Evolutionary conservation across 148 eudicot genomes (phyloP).

Genomic region (Chenopodium formosanum): DNA sequence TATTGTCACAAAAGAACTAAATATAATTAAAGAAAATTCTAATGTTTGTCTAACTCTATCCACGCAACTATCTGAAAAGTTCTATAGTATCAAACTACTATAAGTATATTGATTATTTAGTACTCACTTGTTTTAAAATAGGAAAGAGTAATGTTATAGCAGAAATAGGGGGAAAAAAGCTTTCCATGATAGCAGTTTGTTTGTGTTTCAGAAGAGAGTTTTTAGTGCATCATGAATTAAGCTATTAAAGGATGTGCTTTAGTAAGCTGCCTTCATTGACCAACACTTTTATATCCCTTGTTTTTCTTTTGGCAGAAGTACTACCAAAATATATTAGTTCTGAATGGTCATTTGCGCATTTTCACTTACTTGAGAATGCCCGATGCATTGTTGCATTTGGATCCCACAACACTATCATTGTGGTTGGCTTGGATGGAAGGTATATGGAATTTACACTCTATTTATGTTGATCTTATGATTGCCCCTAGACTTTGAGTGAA

Average conservation of each 20-base stretch:
- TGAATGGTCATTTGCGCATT: constrained; percentile 97
- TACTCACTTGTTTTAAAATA: neutral
- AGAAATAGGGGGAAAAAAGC: neutral
- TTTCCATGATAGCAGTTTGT: neutral
- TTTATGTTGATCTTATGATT: neutral
- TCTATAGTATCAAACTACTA: neutral
- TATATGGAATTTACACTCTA: constrained; percentile 21
- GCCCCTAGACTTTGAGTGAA: neutral
- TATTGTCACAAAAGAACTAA: neutral
- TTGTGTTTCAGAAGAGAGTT: neutral
- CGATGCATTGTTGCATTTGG: constrained; percentile 82
- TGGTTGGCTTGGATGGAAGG: constrained; percentile 94
- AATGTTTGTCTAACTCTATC: neutral
- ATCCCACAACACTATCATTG: constrained; percentile 65
- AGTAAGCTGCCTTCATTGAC: neutral
- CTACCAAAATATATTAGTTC: constrained; percentile 94
- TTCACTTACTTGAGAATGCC: constrained; percentile 69
- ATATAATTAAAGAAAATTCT: neutral
- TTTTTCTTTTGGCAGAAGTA: constrained; percentile 48
- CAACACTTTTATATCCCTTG: neutral
- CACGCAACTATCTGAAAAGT: neutral
- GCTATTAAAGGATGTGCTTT: neutral
- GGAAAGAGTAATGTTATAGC: neutral
- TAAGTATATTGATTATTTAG: neutral
- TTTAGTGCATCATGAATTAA: neutral